Conservation (phyloP, 306 rosid species). For the Prunus mira region DNA sequence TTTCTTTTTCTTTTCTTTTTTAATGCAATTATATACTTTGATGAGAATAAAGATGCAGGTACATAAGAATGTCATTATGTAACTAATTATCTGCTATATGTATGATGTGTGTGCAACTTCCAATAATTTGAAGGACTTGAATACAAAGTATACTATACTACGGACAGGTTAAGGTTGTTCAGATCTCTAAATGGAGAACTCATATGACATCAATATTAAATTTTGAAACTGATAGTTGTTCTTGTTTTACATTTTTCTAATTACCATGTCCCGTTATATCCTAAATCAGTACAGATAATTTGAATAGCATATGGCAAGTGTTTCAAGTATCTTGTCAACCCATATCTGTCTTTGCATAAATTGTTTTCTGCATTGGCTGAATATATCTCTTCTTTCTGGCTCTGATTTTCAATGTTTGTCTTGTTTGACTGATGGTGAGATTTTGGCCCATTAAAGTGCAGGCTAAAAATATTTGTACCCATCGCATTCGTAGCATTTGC, state of each 20-base stretch:
- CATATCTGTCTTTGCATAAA: not conserved
- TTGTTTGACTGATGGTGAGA: constrained; percentile 20
- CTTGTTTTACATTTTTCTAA: not conserved
- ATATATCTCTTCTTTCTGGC: not conserved
- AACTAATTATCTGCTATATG: not conserved
- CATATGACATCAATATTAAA: not conserved
- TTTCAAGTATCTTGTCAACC: not conserved
- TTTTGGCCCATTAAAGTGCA: constrained; percentile 41
- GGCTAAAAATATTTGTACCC: constrained; percentile 90
- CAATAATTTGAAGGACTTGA: not conserved
- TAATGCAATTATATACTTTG: no score
- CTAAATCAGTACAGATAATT: not conserved
- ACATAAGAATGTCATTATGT: not conserved
- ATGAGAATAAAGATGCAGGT: not conserved
- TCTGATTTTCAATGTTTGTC: not conserved
- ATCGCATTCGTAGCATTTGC: constrained; percentile 72
- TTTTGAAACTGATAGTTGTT: no score
- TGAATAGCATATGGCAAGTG: not conserved
- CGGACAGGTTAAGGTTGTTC: not conserved
- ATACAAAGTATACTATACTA: not conserved
- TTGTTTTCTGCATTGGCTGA: not conserved
- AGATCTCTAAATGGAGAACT: not conserved
- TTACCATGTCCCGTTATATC: not conserved
- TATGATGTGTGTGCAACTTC: not conserved
- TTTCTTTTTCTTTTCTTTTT: no score